Conservation (phyloP, 1,139 yeast genomes). For the Citeromyces hawaiiensis region DNA sequence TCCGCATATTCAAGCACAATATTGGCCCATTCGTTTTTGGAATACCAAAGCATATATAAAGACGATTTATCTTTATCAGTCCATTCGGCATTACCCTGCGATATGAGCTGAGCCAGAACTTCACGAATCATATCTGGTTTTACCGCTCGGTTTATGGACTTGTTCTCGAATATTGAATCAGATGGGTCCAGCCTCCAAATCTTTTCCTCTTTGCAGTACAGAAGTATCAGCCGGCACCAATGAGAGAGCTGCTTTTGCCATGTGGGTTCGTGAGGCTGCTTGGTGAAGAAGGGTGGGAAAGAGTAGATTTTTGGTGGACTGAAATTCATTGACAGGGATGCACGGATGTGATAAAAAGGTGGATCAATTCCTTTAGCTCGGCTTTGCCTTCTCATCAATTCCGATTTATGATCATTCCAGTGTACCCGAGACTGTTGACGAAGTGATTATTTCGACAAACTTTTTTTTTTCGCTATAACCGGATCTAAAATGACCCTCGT, state of each 20-base stretch:
- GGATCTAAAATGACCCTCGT: too few species aligned
- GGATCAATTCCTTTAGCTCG: too few species aligned
- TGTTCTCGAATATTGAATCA: slow-evolving; percentile 32
- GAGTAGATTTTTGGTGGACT: slow-evolving; percentile 61
- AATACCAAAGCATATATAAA: slow-evolving; percentile 54
- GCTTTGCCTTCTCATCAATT: too few species aligned
- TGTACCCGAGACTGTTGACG: too few species aligned
- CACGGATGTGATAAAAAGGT: background rate
- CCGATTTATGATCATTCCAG: too few species aligned
- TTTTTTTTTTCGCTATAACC: too few species aligned
- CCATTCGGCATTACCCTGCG: slow-evolving; percentile 40
- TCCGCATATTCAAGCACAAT: slow-evolving; percentile 49
- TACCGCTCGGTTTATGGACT: slow-evolving; percentile 33
- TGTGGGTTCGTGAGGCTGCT: slow-evolving; percentile 75
- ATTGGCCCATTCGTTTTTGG: slow-evolving; percentile 69
- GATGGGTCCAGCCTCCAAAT: slow-evolving; percentile 30
- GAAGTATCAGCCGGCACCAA: slow-evolving; percentile 43
- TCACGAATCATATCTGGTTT: slow-evolving; percentile 39
- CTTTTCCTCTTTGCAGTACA: slow-evolving; percentile 44
- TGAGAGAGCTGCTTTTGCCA: slow-evolving; percentile 54
- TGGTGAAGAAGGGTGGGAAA: slow-evolving; percentile 87
- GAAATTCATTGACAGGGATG: slow-evolving; percentile 11
- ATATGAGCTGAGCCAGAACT: slow-evolving; percentile 46
- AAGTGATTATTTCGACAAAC: too few species aligned
- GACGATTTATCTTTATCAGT: slow-evolving; percentile 26